Conservation (phyloP, 192 early-diverging fungal species). For the Dimargaris cristalligena region DNA sequence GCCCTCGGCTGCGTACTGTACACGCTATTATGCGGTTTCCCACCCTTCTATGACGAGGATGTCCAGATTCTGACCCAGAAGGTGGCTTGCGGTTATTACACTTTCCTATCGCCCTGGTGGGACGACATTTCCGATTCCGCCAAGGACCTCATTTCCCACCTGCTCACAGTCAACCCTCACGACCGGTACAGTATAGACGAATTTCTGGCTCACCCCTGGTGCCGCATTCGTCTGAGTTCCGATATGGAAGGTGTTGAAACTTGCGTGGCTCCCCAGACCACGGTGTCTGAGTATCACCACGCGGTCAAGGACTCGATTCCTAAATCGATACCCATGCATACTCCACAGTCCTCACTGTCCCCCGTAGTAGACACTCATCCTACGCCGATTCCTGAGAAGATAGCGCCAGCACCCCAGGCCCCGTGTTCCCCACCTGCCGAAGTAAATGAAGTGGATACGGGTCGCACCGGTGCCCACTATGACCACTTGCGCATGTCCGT, state of each 20-base stretch:
- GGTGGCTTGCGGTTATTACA: slow-evolving; percentile 67
- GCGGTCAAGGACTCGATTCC: neutral
- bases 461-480: no score
- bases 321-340: neutral
- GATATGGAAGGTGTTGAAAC: slow-evolving; percentile 8
- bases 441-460: no score
- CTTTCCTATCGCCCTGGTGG: slow-evolving; percentile 85
- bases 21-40: slow-evolving; percentile 63
- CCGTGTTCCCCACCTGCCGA: neutral
- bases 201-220: slow-evolving; percentile 69
- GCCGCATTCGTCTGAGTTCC: slow-evolving; percentile 17
- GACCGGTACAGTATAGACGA: slow-evolving; percentile 62
- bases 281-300: no score
- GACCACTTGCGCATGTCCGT: no score
- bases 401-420: slow-evolving; percentile 17
- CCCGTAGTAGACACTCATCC: slow-evolving; percentile 10
- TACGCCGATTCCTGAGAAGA: slow-evolving; percentile 19
- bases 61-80: slow-evolving; percentile 61
- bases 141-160: slow-evolving; percentile 52
- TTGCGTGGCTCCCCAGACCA: slow-evolving; percentile 21
- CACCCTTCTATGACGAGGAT: slow-evolving; percentile 71
- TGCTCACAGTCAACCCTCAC: slow-evolving; percentile 50
- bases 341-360: neutral
- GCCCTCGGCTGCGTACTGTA: slow-evolving; percentile 75
- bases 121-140: slow-evolving; percentile 58